A percentile compares a stretch with the other conserved stretches of the same genome.
These are phyloP conservation scores for Aphanomyces euteiches DNA, from an alignment of 352 stramenopile genomes.

Conservation along the genomic window DNA sequence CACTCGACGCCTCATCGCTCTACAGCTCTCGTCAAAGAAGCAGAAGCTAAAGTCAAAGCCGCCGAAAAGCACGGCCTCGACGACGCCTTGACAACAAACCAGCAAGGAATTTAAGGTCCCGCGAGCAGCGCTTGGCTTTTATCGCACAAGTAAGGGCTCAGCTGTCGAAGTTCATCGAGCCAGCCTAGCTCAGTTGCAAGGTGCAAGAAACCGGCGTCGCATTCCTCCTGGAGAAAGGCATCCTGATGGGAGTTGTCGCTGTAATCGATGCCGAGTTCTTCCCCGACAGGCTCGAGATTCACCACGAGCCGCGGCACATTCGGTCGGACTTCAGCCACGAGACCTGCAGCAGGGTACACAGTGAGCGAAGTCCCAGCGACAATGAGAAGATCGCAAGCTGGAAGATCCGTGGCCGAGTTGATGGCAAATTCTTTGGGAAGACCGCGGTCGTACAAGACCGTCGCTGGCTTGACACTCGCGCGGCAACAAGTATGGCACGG, in stretches of 20 bases:
- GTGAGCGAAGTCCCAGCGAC: constrained; percentile 36
- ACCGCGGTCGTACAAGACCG: constrained; percentile 54
- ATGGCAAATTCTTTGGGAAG: constrained; percentile 51
- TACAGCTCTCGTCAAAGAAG: not conserved
- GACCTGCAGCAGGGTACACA: constrained; percentile 18
- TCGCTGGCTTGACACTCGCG: constrained; percentile 58
- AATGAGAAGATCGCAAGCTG: constrained; percentile 52
- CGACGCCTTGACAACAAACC: too few species aligned
- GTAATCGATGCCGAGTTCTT: constrained; percentile 7
- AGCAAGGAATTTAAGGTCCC: too few species aligned
- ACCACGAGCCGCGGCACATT: constrained; percentile 11
- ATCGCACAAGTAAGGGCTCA: not conserved
- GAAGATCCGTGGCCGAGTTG: constrained; percentile 44
- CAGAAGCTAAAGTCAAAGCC: too few species aligned
- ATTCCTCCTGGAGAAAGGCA: not conserved
- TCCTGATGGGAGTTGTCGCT: not conserved
- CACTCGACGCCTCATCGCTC: not conserved
- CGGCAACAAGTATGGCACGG: constrained; percentile 42
- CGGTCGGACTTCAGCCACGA: not conserved
- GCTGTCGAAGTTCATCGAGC: not conserved
- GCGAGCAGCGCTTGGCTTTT: not conserved
- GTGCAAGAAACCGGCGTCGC: not conserved
- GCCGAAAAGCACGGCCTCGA: too few species aligned
- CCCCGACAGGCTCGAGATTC: constrained; percentile 28
- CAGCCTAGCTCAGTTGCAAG: not conserved